These are phyloP conservation scores for Rosa hybrid DNA, from an alignment of 331 rosid genomes.

Conservation along the genomic window DNA sequence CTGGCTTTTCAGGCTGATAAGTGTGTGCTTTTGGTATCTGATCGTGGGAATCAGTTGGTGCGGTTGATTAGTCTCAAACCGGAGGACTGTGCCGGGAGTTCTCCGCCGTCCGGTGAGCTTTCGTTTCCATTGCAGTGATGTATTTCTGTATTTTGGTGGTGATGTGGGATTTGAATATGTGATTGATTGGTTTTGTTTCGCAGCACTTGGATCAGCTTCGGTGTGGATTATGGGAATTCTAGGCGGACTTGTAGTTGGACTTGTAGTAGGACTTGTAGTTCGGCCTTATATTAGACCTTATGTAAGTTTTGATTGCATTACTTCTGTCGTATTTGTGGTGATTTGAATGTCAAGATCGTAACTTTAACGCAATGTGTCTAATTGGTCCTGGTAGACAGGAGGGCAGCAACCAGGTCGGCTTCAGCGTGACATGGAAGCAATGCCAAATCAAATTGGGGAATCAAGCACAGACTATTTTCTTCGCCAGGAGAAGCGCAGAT, in stretches of 20 bases:
- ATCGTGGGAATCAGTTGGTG: constrained; percentile 50
- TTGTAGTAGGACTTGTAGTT: constrained; percentile 42
- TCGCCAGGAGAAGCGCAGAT: constrained; percentile 64
- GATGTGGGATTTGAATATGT: not conserved
- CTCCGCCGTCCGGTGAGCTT: constrained; percentile 44
- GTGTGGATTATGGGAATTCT: constrained; percentile 21
- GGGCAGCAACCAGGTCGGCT: constrained; percentile 34
- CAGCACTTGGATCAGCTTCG: constrained; percentile 52
- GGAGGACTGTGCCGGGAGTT: constrained; percentile 53
- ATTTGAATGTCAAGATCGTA: not conserved
- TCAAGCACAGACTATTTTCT: constrained; percentile 53
- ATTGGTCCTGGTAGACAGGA: constrained; percentile 64
- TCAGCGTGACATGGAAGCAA: constrained; percentile 62
- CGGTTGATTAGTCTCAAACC: constrained; percentile 64
- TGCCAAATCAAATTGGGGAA: constrained; percentile 68
- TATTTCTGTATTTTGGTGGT: not conserved
- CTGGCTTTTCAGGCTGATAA: constrained; percentile 44
- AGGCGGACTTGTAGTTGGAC: constrained; percentile 46
- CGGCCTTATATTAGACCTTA: constrained; percentile 46
- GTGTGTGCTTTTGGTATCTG: constrained; percentile 59
- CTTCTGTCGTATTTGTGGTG: not conserved
- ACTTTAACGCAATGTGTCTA: not conserved
- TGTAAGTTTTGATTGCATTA: constrained; percentile 47
- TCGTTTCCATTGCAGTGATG: not conserved
- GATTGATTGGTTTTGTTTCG: not conserved